These are phyloP conservation scores for Yarrowia yakushimensis DNA, from an alignment of 805 yeast genomes.

Conservation along the genomic window DNA sequence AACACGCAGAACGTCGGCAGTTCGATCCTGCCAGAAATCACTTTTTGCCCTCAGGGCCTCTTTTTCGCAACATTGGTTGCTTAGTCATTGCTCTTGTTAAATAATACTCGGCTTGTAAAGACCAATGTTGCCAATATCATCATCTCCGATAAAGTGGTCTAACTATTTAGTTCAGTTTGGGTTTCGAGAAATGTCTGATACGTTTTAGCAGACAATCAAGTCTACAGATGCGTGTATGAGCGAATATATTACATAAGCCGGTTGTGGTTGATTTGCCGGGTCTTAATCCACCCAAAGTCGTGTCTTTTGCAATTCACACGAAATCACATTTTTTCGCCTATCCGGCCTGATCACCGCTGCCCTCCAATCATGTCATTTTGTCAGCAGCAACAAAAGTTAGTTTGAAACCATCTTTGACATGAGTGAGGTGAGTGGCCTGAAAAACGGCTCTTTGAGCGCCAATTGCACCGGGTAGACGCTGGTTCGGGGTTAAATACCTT, in stretches of 20 bases:
- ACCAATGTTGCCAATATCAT: too few relatives aligned
- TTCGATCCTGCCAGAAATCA: conserved; percentile 78
- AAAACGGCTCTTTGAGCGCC: neutral
- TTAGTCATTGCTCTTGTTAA: neutral
- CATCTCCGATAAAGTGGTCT: neutral
- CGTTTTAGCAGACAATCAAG: neutral
- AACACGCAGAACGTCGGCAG: conserved; percentile 99
- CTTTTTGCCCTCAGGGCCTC: too few relatives aligned
- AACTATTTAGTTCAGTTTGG: neutral
- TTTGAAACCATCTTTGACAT: conserved; percentile 21
- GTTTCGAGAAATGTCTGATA: neutral
- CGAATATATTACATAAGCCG: neutral
- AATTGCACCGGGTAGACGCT: neutral
- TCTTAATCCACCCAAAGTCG: too few relatives aligned
- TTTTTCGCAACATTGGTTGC: neutral
- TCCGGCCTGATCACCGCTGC: neutral
- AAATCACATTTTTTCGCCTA: neutral
- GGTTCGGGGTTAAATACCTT: neutral
- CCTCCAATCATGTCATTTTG: conserved; percentile 17
- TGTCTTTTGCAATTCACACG: neutral
- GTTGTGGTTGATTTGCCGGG: too few relatives aligned
- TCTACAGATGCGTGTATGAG: neutral
- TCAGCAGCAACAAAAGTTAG: conserved; percentile 21
- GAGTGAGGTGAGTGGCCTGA: conserved; percentile 18
- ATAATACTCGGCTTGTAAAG: too few relatives aligned